A percentile compares a stretch with the other conserved stretches of the same genome.
Evolutionary conservation across 2,329 filamentous ascomycete species (phyloP).

Genomic region (Berkeleyomyces basicola): DNA sequence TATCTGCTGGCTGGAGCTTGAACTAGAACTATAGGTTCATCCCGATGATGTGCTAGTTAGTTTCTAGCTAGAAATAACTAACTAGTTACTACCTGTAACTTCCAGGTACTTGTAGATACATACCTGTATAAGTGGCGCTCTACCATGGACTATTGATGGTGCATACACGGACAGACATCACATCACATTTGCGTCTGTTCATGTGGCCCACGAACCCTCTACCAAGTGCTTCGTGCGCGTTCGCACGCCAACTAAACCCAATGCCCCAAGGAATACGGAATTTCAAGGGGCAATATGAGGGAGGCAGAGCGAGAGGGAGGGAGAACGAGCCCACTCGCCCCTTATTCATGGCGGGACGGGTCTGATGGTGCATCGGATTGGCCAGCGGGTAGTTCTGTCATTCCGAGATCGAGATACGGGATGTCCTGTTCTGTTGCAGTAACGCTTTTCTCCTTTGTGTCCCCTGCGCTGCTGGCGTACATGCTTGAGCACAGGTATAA

Average conservation of each 20-base stretch:
- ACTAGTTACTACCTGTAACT: no score
- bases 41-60: not conserved
- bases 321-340: not conserved
- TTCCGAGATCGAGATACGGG: not conserved
- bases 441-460: not conserved
- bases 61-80: no score
- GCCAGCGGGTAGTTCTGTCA: not conserved
- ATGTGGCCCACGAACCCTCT: not conserved
- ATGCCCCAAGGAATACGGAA: not conserved
- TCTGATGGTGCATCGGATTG: not conserved
- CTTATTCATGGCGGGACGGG: not conserved
- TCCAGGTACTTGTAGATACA: no score
- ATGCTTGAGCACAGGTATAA: no score
- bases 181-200: not conserved
- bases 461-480: not conserved
- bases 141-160: no score
- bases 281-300: not conserved
- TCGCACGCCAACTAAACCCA: not conserved
- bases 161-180: no score
- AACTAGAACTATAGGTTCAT: not conserved
- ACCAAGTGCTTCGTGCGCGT: not conserved
- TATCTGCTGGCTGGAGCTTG: not conserved
- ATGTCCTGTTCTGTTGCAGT: not conserved
- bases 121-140: no score
- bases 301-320: not conserved